These are phyloP conservation scores for Tricharina praecox DNA, from an alignment of 495 filamentous ascomycete species.

Conservation along the genomic window DNA sequence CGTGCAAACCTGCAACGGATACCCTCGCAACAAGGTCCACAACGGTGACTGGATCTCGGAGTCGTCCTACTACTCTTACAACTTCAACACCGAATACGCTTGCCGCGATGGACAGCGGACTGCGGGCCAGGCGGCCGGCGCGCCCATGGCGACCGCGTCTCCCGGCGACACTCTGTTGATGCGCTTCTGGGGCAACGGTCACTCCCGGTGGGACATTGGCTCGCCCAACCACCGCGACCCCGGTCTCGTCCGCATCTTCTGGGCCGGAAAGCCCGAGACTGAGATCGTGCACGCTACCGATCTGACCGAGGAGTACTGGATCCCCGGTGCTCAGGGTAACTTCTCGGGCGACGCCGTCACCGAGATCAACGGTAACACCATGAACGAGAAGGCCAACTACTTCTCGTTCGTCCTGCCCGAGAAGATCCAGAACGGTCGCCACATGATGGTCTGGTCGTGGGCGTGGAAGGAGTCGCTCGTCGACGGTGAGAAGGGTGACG, in stretches of 20 bases:
- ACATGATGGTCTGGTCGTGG: slow-evolving; percentile 25
- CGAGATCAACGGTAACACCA: slow-evolving; percentile 3
- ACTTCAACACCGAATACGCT: slow-evolving; percentile 14
- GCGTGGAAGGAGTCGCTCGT: slow-evolving; percentile 4
- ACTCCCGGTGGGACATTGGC: slow-evolving; percentile 20
- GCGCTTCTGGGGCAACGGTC: slow-evolving; percentile 23
- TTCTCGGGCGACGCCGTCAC: slow-evolving; percentile 17
- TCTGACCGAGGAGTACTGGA: slow-evolving; percentile 18
- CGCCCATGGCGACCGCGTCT: slow-evolving; percentile 19
- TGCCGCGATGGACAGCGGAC: slow-evolving; percentile 4
- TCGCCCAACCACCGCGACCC: slow-evolving; percentile 21
- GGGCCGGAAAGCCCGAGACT: slow-evolving; percentile 15
- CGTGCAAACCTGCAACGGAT: slow-evolving; percentile 14
- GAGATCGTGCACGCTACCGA: slow-evolving; percentile 16
- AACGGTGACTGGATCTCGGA: slow-evolving; percentile 22
- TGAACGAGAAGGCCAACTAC: slow-evolving; percentile 26
- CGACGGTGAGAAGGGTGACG: slow-evolving; percentile 7
- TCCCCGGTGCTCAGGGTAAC: slow-evolving; percentile 18
- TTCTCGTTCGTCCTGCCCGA: slow-evolving; percentile 10
- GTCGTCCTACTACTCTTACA: slow-evolving; percentile 20
- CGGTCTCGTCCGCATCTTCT: slow-evolving; percentile 24
- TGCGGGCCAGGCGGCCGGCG: slow-evolving; percentile 9
- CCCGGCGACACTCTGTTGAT: slow-evolving; percentile 20
- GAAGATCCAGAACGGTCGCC: slow-evolving; percentile 15
- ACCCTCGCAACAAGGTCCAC: slow-evolving; percentile 11